Evolutionary conservation across 495 filamentous ascomycete species (phyloP).

Genomic region (Emericellopsis terricola): DNA sequence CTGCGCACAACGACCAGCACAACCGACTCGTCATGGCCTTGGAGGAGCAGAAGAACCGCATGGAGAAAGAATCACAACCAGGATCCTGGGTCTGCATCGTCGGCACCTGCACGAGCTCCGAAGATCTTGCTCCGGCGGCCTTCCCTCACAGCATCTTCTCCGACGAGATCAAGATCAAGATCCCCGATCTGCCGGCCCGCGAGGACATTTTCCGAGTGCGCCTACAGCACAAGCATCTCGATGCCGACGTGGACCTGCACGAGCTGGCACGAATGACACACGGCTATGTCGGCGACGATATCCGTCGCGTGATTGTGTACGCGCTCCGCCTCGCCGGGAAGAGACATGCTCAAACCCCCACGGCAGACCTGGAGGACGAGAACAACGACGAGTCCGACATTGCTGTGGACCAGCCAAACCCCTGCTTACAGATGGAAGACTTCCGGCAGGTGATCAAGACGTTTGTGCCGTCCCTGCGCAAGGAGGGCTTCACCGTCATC

Average conservation of each 20-base stretch:
- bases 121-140: neutral
- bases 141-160: neutral
- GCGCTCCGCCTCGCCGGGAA: neutral
- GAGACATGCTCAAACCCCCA: neutral
- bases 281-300: slow-evolving; percentile 88
- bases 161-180: neutral
- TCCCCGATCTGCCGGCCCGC: slow-evolving; percentile 27
- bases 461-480: slow-evolving; percentile 83
- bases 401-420: too few species aligned
- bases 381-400: slow-evolving; percentile 36
- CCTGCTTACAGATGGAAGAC: slow-evolving; percentile 12
- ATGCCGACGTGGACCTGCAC: slow-evolving; percentile 57
- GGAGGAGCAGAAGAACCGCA: neutral
- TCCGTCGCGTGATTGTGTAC: neutral
- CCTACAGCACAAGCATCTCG: slow-evolving; percentile 41
- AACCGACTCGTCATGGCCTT: neutral
- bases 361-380: neutral
- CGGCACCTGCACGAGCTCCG: neutral
- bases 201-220: slow-evolving; percentile 76
- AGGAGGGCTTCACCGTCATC: slow-evolving; percentile 92
- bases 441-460: slow-evolving; percentile 44
- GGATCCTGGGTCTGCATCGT: neutral
- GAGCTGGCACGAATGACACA: slow-evolving; percentile 77
- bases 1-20: slow-evolving; percentile 1
- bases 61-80: neutral